Percentiles rank a stretch among this genome's conserved stretches.
Conservation (phyloP, 108 stramenopile genomes). For the Nitzschia putrida region DNA sequence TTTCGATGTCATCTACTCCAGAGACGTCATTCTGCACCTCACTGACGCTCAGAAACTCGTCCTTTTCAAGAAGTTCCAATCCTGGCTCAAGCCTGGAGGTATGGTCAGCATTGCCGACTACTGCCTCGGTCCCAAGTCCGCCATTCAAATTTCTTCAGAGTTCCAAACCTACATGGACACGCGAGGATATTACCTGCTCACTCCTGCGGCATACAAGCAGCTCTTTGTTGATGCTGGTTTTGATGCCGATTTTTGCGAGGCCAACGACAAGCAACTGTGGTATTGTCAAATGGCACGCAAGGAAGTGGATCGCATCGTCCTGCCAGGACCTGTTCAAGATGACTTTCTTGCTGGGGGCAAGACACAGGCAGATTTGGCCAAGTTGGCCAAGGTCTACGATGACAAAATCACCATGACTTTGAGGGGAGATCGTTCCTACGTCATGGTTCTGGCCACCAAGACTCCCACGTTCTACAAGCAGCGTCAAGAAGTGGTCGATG, state of each 20-base stretch:
- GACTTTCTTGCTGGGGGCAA: constrained; percentile 1
- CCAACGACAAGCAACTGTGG: constrained; percentile 18
- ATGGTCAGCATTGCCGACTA: constrained; percentile 23
- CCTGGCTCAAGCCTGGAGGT: constrained; percentile 28
- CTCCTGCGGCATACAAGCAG: constrained; percentile 5
- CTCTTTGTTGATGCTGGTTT: constrained; percentile 13
- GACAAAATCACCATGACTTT: constrained; percentile 33
- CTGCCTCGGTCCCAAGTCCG: constrained; percentile 11
- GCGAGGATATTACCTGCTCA: constrained; percentile 17
- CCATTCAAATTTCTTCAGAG: background rate
- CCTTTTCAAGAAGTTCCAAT: constrained; percentile 13
- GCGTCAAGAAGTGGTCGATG: constrained; percentile 17
- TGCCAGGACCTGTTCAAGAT: constrained; percentile 13
- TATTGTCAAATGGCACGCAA: constrained; percentile 18
- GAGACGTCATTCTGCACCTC: constrained; percentile 21
- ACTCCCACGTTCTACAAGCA: background rate
- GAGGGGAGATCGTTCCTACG: constrained; percentile 32
- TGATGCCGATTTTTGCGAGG: constrained; percentile 1
- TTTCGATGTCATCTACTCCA: constrained; percentile 34
- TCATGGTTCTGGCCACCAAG: constrained; percentile 24
- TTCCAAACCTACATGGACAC: constrained; percentile 12
- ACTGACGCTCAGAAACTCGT: background rate
- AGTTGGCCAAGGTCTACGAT: constrained; percentile 14
- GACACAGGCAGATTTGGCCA: constrained; percentile 1
- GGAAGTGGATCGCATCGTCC: constrained; percentile 19